Conservation (phyloP, 352 stramenopile species). For the Phytophthora meadii region DNA sequence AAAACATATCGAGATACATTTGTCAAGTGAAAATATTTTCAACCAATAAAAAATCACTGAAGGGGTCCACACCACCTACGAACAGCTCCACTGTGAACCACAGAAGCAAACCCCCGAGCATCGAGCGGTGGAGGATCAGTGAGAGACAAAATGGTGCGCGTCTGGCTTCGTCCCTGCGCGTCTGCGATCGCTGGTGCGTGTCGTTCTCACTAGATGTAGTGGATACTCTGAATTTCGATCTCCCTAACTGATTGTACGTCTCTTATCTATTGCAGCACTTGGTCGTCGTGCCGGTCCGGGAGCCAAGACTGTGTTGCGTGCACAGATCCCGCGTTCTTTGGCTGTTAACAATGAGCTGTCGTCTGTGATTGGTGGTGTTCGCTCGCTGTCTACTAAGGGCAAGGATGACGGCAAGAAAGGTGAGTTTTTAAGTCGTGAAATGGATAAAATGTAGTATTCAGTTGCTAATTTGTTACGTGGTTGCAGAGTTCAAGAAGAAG, state of each 20-base stretch:
- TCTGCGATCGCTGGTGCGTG: slow-evolving; percentile 56
- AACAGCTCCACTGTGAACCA: slow-evolving; percentile 29
- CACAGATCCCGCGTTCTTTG: slow-evolving; percentile 27
- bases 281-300: slow-evolving; percentile 19
- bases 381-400: slow-evolving; percentile 53
- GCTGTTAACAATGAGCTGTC: slow-evolving; percentile 10
- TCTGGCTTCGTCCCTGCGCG: slow-evolving; percentile 65
- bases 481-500: slow-evolving; percentile 57
- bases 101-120: slow-evolving; percentile 29
- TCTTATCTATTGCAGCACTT: slow-evolving; percentile 25
- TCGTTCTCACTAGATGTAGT: not conserved
- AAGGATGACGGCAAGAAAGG: slow-evolving; percentile 58
- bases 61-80: slow-evolving; percentile 14
- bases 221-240: not conserved
- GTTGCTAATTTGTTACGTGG: slow-evolving; percentile 1
- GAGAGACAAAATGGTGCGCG: slow-evolving; percentile 66
- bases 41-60: slow-evolving; percentile 9
- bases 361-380: slow-evolving; percentile 22
- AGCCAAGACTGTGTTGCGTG: slow-evolving; percentile 24
- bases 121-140: slow-evolving; percentile 32
- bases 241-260: not conserved
- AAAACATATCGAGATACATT: not conserved
- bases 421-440: slow-evolving; percentile 3
- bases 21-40: slow-evolving; percentile 8
- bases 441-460: not conserved